Evolutionary conservation across 495 filamentous ascomycete species (phyloP).

Genomic region (Penicillium simplicissimum): DNA sequence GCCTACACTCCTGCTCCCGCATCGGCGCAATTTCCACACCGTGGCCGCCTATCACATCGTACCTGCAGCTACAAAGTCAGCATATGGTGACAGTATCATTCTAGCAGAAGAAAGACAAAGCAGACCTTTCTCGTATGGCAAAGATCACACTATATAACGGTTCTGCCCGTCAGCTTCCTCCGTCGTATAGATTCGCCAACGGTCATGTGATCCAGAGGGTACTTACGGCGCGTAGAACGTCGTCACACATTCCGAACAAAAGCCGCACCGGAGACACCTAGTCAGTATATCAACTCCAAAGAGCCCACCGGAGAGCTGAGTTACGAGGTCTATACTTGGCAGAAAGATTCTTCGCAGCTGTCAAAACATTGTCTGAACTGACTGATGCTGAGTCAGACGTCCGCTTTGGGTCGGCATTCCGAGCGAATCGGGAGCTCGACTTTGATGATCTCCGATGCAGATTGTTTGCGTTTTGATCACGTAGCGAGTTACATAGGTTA

Average conservation of each 20-base stretch:
- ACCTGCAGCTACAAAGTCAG: constrained; percentile 1
- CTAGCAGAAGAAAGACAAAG: no score
- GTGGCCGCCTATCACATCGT: constrained; percentile 25
- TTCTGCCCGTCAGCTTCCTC: constrained; percentile 5
- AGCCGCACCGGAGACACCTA: background rate
- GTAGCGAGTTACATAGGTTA: no score
- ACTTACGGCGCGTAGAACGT: constrained; percentile 21
- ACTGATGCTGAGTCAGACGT: background rate
- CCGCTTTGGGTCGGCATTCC: constrained; percentile 8
- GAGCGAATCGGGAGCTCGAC: constrained; percentile 6
- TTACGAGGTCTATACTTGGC: background rate
- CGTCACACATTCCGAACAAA: constrained; percentile 13
- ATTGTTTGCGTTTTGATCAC: background rate
- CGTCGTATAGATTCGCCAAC: background rate
- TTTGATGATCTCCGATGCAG: background rate
- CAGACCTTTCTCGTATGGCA: constrained; percentile 29
- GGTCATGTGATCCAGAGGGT: background rate
- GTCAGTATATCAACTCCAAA: background rate
- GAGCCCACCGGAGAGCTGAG: background rate
- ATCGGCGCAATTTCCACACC: constrained; percentile 33
- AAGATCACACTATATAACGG: constrained; percentile 25
- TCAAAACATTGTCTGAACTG: background rate
- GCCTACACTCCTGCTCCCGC: constrained; percentile 25
- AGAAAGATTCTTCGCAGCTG: background rate
- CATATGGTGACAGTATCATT: background rate